phyloP scores from a whole-genome alignment of 2,329 filamentous ascomycete species.

The Ophiostoma perfectum region DNA sequence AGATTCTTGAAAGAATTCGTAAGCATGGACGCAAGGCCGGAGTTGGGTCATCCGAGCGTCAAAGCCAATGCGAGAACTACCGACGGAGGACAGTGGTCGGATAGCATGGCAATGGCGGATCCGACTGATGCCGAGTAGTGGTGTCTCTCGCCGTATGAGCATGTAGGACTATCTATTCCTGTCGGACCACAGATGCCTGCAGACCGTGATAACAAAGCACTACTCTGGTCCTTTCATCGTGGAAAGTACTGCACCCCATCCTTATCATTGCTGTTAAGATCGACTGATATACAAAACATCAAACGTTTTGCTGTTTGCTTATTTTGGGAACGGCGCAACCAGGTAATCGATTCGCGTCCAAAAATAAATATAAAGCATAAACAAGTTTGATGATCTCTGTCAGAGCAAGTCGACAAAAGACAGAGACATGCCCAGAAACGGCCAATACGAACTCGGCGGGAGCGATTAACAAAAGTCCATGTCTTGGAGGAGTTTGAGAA shows the following conservation, averaged over 20 bases:
- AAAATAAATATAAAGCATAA: conserved; percentile 1
- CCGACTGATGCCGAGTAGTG: neutral
- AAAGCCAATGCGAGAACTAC: neutral
- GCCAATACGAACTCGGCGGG: neutral
- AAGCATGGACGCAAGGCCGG: neutral
- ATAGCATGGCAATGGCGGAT: neutral
- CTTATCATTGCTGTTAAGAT: neutral
- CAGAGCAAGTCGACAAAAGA: neutral
- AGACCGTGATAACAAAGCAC: no score
- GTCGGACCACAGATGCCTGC: no score
- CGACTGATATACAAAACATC: neutral
- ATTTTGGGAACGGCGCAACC: conserved; percentile 3
- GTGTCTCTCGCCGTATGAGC: no score
- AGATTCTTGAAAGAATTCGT: neutral
- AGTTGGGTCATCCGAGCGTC: neutral
- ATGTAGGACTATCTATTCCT: no score
- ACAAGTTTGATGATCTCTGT: neutral
- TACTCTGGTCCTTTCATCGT: no score
- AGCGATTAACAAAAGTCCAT: neutral
- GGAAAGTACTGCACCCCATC: neutral
- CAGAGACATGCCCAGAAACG: neutral
- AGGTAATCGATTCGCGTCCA: neutral
- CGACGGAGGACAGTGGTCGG: neutral
- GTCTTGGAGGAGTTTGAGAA: conserved; percentile 4
- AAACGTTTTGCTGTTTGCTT: neutral